These are phyloP conservation scores for Halophytophthora polymorphica DNA, from an alignment of 352 stramenopile species.

Conservation along the genomic window DNA sequence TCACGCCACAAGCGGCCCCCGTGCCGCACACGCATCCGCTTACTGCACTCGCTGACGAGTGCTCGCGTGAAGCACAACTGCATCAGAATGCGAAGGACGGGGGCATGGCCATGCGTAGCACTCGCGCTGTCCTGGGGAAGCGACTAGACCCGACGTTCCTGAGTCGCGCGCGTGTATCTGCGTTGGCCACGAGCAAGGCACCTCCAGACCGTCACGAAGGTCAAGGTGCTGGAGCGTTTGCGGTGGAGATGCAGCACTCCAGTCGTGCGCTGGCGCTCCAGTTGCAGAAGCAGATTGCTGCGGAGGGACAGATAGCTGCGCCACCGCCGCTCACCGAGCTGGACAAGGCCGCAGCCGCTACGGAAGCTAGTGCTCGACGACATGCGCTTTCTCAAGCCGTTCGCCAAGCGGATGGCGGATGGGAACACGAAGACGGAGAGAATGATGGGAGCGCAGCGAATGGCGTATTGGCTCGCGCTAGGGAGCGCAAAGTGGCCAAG, in stretches of 20 bases:
- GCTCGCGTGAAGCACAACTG: conserved; percentile 22
- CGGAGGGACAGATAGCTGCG: conserved; percentile 8
- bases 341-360: conserved; percentile 44
- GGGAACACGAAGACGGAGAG: conserved; percentile 10
- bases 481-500: conserved; percentile 58
- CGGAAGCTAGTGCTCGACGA: conserved; percentile 41
- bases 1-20: conserved; percentile 34
- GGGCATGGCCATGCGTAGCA: conserved; percentile 17
- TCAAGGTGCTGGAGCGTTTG: conserved; percentile 2
- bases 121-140: conserved; percentile 21
- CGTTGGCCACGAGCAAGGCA: conserved; percentile 27
- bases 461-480: conserved; percentile 37
- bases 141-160: conserved; percentile 56
- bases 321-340: conserved; percentile 27
- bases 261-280: conserved; percentile 42
- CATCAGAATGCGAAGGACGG: conserved; percentile 4
- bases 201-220: conserved; percentile 5
- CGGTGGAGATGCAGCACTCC: conserved; percentile 33
- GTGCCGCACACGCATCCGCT: conserved; percentile 58
- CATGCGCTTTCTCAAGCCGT: conserved; percentile 16
- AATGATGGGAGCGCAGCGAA: conserved; percentile 7
- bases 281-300: conserved; percentile 15
- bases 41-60: conserved; percentile 23
- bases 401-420: conserved; percentile 15
- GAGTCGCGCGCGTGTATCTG: conserved; percentile 36